phyloP scores from a whole-genome alignment of 345 rosid species.

The Eucalyptus rudis region DNA sequence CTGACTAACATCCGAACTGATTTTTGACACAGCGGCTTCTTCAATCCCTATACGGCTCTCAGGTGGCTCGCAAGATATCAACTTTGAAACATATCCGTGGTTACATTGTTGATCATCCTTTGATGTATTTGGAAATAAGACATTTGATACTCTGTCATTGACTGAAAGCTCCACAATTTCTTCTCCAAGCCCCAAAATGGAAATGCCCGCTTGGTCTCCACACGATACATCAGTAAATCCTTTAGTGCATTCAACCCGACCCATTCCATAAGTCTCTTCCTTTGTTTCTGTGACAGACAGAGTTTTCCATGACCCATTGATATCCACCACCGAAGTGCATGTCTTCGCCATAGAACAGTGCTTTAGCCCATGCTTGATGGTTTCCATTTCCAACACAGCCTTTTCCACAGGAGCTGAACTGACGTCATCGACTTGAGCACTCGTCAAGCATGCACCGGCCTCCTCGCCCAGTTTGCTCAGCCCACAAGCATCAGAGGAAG shows the following conservation, averaged over 20 bases:
- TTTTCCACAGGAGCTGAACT: slow-evolving; percentile 5
- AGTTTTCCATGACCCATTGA: neutral
- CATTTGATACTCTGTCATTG: neutral
- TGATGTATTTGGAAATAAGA: neutral
- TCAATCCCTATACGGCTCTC: neutral
- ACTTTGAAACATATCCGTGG: neutral
- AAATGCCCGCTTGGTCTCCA: neutral
- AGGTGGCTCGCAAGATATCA: neutral
- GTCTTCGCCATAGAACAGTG: neutral
- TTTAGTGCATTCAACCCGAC: neutral
- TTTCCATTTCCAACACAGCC: slow-evolving; percentile 1
- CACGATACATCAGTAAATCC: neutral
- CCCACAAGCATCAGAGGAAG: slow-evolving; percentile 4
- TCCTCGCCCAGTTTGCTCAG: slow-evolving; percentile 2
- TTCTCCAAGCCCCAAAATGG: slow-evolving; percentile 3
- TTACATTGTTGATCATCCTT: neutral
- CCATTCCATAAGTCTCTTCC: slow-evolving; percentile 1
- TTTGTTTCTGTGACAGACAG: neutral
- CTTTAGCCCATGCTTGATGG: slow-evolving; percentile 7
- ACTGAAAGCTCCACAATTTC: neutral
- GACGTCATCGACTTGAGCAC: neutral
- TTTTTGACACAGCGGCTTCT: neutral
- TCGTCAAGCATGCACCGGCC: neutral
- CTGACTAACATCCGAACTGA: neutral
- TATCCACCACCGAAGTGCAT: neutral